These are phyloP conservation scores for Lecanoromycetidae sp. DNA, from an alignment of 2,329 filamentous ascomycete genomes.

Conservation along the genomic window DNA sequence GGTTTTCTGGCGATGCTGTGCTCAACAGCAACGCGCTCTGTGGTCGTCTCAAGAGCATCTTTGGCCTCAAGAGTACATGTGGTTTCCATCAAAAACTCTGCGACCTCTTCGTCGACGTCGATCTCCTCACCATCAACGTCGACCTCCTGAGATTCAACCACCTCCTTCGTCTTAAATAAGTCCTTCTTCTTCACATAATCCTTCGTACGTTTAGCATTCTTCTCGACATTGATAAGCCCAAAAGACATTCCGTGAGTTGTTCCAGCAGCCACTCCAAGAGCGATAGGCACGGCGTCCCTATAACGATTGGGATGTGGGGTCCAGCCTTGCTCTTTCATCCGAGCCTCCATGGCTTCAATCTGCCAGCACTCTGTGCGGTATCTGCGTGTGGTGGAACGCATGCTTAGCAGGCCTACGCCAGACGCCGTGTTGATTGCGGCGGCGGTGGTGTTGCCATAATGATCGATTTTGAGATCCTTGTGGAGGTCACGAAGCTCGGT, in stretches of 20 bases:
- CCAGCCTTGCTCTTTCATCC: neutral
- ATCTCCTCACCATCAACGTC: neutral
- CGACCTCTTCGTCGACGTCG: neutral
- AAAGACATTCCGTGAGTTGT: neutral
- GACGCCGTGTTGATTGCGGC: neutral
- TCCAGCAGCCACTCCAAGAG: neutral
- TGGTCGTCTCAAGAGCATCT: neutral
- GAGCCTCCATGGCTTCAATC: constrained; percentile 1
- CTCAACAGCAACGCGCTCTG: neutral
- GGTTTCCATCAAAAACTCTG: neutral
- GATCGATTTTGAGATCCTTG: constrained; percentile 2
- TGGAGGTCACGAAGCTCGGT: neutral
- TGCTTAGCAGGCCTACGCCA: constrained; percentile 1
- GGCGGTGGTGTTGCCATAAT: neutral
- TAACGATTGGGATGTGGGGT: neutral
- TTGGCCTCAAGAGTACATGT: too few relatives aligned
- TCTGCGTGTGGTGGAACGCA: neutral
- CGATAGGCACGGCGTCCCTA: neutral
- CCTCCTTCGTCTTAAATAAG: constrained; percentile 1
- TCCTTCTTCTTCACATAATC: constrained; percentile 1
- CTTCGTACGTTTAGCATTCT: neutral
- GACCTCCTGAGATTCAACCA: neutral
- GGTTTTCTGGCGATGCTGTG: neutral
- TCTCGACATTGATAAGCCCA: neutral
- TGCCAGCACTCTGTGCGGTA: neutral